phyloP scores from a whole-genome alignment of 129 eudicot species.

The Silybum marianum region DNA sequence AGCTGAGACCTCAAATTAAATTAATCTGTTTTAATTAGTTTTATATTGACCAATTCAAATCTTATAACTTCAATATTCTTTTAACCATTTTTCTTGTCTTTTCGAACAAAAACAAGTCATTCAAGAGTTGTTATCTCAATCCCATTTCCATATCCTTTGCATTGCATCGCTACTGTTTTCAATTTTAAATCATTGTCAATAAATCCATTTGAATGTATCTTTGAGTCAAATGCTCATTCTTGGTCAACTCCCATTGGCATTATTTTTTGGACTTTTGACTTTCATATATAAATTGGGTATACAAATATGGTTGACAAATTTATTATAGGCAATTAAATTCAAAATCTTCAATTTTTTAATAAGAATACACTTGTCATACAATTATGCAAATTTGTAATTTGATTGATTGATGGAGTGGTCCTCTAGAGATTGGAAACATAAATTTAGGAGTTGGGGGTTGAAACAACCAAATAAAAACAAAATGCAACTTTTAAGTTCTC shows the following conservation, averaged over 20 bases:
- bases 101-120: too few species aligned
- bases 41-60: background rate
- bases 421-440: conserved; percentile 14
- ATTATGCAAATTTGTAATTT: background rate
- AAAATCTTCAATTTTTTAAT: conserved; percentile 20
- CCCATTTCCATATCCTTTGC: too few species aligned
- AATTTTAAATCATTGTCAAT: background rate
- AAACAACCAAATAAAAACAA: conserved; percentile 23
- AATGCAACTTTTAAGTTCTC: conserved; percentile 19
- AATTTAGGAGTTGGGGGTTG: conserved; percentile 36
- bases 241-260: conserved; percentile 29
- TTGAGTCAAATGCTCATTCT: conserved; percentile 15
- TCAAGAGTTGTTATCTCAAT: background rate
- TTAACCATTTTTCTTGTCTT: background rate
- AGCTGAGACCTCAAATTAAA: background rate
- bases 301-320: conserved; percentile 32
- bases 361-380: conserved; percentile 29
- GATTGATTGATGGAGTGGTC: conserved; percentile 16
- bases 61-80: too few species aligned
- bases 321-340: background rate
- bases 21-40: background rate
- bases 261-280: conserved; percentile 25
- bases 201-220: background rate
- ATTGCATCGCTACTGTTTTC: too few species aligned
- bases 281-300: conserved; percentile 19